phyloP scores from a whole-genome alignment of 2,329 filamentous ascomycete genomes.

The Colletotrichum cordylinicola region DNA sequence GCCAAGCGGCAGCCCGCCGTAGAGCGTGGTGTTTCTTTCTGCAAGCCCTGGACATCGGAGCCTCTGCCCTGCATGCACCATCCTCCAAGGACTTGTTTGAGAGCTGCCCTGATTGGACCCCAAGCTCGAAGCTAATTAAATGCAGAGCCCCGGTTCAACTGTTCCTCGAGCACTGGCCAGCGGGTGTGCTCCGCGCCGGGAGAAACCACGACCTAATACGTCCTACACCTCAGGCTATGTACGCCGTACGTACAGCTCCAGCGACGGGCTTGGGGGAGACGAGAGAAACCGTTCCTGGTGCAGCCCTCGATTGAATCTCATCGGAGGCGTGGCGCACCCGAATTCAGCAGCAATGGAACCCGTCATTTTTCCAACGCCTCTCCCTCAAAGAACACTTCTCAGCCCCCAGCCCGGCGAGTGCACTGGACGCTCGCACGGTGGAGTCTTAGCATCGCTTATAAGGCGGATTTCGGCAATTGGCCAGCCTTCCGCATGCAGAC shows the following conservation, averaged over 20 bases:
- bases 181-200: not conserved
- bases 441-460: not conserved
- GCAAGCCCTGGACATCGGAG: not conserved
- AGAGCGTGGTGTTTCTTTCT: not conserved
- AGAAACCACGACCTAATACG: not conserved
- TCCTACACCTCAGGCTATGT: no score
- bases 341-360: not conserved
- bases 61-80: not conserved
- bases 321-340: not conserved
- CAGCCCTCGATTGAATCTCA: not conserved
- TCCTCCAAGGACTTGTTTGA: not conserved
- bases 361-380: not conserved
- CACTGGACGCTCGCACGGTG: not conserved
- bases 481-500: constrained; percentile 14
- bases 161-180: not conserved
- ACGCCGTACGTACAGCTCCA: not conserved
- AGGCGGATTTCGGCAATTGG: constrained; percentile 18
- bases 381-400: not conserved
- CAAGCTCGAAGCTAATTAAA: not conserved
- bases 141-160: not conserved
- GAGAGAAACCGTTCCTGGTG: not conserved
- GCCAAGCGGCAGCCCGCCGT: not conserved
- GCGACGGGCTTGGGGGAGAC: not conserved
- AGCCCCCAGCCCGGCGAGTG: not conserved
- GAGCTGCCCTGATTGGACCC: not conserved